These are phyloP conservation scores for Fusarium sp. DNA, from an alignment of 2,329 filamentous ascomycete species.

Conservation along the genomic window DNA sequence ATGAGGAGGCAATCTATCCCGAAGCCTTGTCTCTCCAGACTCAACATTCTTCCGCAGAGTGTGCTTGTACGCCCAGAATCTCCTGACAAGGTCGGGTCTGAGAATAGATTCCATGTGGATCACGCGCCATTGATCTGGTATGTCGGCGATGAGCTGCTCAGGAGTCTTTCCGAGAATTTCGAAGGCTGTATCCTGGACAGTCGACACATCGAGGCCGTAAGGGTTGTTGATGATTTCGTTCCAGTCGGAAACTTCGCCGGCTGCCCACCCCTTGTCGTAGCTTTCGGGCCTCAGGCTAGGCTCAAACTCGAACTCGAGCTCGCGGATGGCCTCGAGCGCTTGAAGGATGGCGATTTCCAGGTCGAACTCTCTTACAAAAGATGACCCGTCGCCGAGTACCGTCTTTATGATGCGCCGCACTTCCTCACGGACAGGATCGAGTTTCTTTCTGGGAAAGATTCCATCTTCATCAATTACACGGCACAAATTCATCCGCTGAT, in stretches of 20 bases:
- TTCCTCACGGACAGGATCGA: conserved; percentile 37
- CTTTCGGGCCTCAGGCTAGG: neutral
- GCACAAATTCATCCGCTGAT: conserved; percentile 8
- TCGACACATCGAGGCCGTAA: conserved; percentile 35
- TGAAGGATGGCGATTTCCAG: conserved; percentile 35
- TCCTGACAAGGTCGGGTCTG: conserved; percentile 50
- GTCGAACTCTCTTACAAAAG: conserved; percentile 3
- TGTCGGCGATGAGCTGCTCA: conserved; percentile 17
- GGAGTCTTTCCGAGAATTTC: conserved; percentile 25
- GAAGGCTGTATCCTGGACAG: conserved; percentile 37
- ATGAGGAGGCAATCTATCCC: conserved; percentile 28
- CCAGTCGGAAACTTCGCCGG: conserved; percentile 27
- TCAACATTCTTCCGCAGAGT: conserved; percentile 47
- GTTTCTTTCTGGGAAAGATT: neutral
- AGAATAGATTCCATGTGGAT: conserved; percentile 59
- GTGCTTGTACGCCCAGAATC: conserved; percentile 50
- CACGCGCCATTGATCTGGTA: conserved; percentile 45
- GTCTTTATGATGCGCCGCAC: conserved; percentile 27
- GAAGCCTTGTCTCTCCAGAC: conserved; percentile 9
- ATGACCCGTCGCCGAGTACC: neutral
- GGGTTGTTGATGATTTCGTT: conserved; percentile 34
- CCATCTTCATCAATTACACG: conserved; percentile 18
- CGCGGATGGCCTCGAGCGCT: conserved; percentile 30
- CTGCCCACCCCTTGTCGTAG: conserved; percentile 27
- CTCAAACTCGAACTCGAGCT: conserved; percentile 6